Base-by-base conservation (phyloP, 495 filamentous ascomycete species). In the Penicillium coprophilum region DNA sequence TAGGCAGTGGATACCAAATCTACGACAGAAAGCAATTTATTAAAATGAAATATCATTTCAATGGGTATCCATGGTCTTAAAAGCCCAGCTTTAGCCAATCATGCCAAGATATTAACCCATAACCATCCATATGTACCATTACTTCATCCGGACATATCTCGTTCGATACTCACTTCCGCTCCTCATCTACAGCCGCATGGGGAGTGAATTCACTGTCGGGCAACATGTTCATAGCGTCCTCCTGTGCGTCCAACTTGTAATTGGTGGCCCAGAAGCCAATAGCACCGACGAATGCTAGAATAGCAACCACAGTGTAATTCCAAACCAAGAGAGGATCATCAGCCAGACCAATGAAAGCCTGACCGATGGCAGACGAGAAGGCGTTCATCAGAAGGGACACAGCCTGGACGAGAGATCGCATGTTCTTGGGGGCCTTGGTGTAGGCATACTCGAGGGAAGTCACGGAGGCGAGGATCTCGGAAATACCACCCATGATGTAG, bases 341-440 rank as follows among this genome's bases (percentile, higher is more conserved):
- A n/a, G 84, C 78, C 2, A 90, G 72, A 6, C 80, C 72, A 13
- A 84, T 79, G n/a, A 91, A 72, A 0, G 87, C 87, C 70, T 89
- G 80, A 9, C 84, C 85, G 43, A 92, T 76, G 17, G 88, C 87
- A 17, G 84, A 74, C 0, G 83, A 81, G 67, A 91, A 78, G 32
- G 88, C 89, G 41, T 80, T 85, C 71, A 82, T 85, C 70, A 91
- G 88, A 40, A 90, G 79, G 28, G 80, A 80, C 39, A 90, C 71
- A 6, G 85, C 80, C 61, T 84, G 84, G 21, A 92, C 85, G 32
- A 90, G 78, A 11, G 85, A 87, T 10, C 86, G 80, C 87, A 92
- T 90, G 69, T 86, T 90, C 57, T 76, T 79, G 7, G 90, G 90
- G 1, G 90, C 88, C 72, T 92, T 90, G 62, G 84, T 88, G 67